Base-by-base conservation (phyloP, 805 yeast genomes). In the Hanseniaspora valbyensis region DNA sequence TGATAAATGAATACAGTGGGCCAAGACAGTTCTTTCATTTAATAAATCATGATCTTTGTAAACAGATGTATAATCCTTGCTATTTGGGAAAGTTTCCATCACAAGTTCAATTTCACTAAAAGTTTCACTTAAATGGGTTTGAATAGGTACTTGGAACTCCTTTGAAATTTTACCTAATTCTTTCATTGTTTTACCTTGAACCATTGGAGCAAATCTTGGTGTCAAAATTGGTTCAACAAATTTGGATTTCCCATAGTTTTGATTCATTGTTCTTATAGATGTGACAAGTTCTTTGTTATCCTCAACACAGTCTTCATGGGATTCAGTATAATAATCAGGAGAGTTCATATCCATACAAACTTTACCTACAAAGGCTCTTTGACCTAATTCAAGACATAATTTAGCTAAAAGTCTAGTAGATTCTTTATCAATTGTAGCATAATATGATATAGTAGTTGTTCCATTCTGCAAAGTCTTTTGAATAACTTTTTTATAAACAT, bases 171-270 rank as follows among this genome's bases (percentile, higher is more conserved):
- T 64, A 2, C 94, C 94, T 50, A 89, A 69, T 71, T 77, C 72
- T 7, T 60, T 59, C 68, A 90, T 66, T 34, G 86, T 68, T 44
- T 76, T 74, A 22, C 75, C 67, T 3, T 86, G 71, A 61, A 96
- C 90, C 18, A 84, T 76, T 2, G 95, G 95, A 0, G 97, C 97
- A 69, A 90, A 90, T 52, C 98, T 69, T 8, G 98, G 97, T 1
- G 97, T 90, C 10, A 90, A 57, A 13, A 89, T 79, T 0, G 97
- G 95, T 45, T 73, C 68, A 14, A 90, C 73, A 2, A 69, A 57
- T 18, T 75, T 73, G 32, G 72, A 69, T 0, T 57, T 54, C 2
- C 85, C 81, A 54, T 82, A 84, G 44, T 63, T 54, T 16, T 65
- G 59, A 33, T 86, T 70, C 59, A 81, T 80, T 9, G 75, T 69